Evolutionary conservation across 371 early-diverging fungal species (phyloP).

Genomic region (Circinella minor): DNA sequence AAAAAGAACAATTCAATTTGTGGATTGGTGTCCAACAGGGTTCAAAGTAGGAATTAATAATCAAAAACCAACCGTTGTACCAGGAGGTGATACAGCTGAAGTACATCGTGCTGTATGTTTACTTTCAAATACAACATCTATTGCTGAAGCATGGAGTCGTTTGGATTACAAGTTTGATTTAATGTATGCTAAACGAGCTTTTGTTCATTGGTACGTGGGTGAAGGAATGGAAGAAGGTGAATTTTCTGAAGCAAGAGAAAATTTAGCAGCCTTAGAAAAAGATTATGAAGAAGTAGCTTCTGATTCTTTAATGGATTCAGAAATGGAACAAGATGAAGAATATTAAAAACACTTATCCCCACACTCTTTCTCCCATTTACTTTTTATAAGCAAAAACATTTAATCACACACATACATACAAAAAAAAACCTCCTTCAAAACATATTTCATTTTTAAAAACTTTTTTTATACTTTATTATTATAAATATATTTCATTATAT

Average conservation of each 20-base stretch:
- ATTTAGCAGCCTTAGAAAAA: conserved; percentile 97
- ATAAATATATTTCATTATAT: not conserved
- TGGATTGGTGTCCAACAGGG: conserved; percentile 97
- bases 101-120: conserved; percentile 92
- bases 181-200: conserved; percentile 97
- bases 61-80: conserved; percentile 84
- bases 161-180: conserved; percentile 92
- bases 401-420: too few relatives aligned
- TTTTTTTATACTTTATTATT: not conserved
- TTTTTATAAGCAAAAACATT: not conserved
- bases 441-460: not conserved
- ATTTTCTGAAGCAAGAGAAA: conserved; percentile 86
- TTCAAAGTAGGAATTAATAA: conserved; percentile 85
- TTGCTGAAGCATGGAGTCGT: conserved; percentile 93
- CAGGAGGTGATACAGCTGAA: conserved; percentile 85
- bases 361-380: not conserved
- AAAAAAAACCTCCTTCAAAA: too few relatives aligned
- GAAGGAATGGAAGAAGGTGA: conserved; percentile 94
- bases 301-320: conserved; percentile 63
- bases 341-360: conserved; percentile 17
- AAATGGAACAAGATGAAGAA: conserved; percentile 59
- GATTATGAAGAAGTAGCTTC: conserved; percentile 97
- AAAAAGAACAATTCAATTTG: conserved; percentile 90
- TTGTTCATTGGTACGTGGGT: conserved; percentile 98
- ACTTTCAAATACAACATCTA: conserved; percentile 93